Conservation (phyloP, 768 basidiomycete species). For the Lactarius evosmus region DNA sequence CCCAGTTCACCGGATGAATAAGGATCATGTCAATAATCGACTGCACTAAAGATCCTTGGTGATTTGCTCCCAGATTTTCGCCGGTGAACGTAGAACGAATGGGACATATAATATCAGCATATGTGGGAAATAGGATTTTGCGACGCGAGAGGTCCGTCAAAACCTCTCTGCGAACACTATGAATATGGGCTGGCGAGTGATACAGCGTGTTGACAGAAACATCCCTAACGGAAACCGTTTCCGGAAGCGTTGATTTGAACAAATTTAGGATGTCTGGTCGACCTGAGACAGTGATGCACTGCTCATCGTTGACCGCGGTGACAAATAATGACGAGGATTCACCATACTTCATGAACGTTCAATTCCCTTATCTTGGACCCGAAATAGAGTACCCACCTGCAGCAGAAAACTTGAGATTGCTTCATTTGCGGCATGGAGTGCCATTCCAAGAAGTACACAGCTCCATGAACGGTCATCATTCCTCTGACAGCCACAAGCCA, state of each 20-base stretch:
- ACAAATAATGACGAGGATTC: slow-evolving; percentile 38
- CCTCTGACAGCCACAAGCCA: slow-evolving; percentile 25
- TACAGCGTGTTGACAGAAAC: slow-evolving; percentile 53
- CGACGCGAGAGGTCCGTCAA: slow-evolving; percentile 44
- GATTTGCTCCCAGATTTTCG: slow-evolving; percentile 9
- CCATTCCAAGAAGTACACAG: slow-evolving; percentile 40
- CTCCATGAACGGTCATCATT: slow-evolving; percentile 44
- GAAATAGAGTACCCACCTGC: slow-evolving; percentile 27
- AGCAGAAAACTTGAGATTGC: slow-evolving; percentile 32
- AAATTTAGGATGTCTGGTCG: slow-evolving; percentile 46
- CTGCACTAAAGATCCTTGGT: slow-evolving; percentile 17
- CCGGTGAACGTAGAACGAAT: slow-evolving; percentile 26
- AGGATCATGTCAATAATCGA: slow-evolving; percentile 26
- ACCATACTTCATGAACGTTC: slow-evolving; percentile 25
- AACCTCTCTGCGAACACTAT: slow-evolving; percentile 40
- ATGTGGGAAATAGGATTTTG: slow-evolving; percentile 49
- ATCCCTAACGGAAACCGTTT: slow-evolving; percentile 39
- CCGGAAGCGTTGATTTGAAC: slow-evolving; percentile 42
- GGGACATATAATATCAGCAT: slow-evolving; percentile 39
- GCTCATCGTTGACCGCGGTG: slow-evolving; percentile 49
- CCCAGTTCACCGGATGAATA: slow-evolving; percentile 43
- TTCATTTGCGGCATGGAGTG: slow-evolving; percentile 30
- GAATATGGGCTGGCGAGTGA: slow-evolving; percentile 41
- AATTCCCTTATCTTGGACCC: slow-evolving; percentile 15
- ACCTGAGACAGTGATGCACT: slow-evolving; percentile 55